A percentile compares a stretch with the other conserved stretches of the same genome.
Conservation (phyloP, 768 basidiomycete species). For the Boletus barrowsii region DNA sequence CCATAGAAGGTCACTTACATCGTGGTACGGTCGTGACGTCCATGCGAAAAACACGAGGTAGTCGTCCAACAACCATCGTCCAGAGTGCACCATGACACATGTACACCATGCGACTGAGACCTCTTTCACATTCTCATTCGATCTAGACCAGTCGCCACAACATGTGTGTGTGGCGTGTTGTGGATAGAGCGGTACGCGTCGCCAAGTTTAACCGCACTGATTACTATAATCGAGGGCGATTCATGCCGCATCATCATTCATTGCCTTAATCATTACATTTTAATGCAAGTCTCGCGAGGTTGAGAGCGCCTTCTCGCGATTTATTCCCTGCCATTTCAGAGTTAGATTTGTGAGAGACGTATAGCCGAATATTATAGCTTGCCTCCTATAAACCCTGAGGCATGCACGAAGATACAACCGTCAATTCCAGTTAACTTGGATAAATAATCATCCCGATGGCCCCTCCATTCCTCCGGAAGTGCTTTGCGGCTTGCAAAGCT, state of each 20-base stretch:
- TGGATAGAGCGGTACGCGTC: conserved; percentile 1
- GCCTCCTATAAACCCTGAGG: conserved; percentile 97
- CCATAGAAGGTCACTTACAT: conserved; percentile 22
- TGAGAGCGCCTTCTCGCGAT: conserved; percentile 83
- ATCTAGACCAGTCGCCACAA: conserved; percentile 4
- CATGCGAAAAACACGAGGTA: conserved; percentile 35
- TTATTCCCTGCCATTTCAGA: conserved; percentile 61
- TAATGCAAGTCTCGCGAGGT: conserved; percentile 72
- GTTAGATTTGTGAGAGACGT: conserved; percentile 6
- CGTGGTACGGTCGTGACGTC: conserved; percentile 24
- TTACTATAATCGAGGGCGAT: conserved; percentile 11
- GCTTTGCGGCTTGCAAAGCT: conserved; percentile 91
- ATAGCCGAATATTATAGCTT: conserved; percentile 20
- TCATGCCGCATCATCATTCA: conserved; percentile 15
- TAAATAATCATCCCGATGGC: conserved; percentile 80
- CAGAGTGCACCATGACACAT: not conserved
- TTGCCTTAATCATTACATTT: conserved; percentile 25
- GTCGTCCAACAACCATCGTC: conserved; percentile 7
- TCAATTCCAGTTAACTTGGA: conserved; percentile 71
- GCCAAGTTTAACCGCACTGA: conserved; percentile 11
- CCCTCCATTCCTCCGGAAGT: conserved; percentile 91
- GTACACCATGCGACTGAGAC: conserved; percentile 3
- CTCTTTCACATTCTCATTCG: conserved; percentile 10
- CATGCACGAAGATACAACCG: conserved; percentile 90
- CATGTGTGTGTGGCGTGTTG: conserved; percentile 18